Evolutionary conservation across 257 asterid species (phyloP).

Genomic region (Ocimum tenuiflorum): DNA sequence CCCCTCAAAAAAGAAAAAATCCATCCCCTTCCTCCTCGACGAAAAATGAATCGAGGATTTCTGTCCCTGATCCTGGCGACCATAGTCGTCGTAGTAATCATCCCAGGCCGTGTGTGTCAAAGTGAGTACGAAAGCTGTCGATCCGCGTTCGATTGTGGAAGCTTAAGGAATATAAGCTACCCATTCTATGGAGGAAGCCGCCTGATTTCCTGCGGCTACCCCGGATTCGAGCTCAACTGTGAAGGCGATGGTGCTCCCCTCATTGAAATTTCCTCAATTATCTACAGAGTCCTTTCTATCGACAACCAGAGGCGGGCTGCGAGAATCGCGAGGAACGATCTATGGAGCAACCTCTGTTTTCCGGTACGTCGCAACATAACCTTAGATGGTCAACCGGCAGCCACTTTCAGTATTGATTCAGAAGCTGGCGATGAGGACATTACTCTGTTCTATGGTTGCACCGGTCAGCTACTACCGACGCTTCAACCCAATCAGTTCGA

Average conservation of each 20-base stretch:
- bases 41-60: conserved; percentile 24
- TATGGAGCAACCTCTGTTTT: conserved; percentile 26
- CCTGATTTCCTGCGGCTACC: conserved; percentile 41
- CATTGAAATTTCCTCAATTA: background rate
- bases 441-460: conserved; percentile 43
- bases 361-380: conserved; percentile 4
- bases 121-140: conserved; percentile 21
- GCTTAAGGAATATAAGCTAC: conserved; percentile 10
- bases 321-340: conserved; percentile 39
- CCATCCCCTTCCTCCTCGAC: background rate
- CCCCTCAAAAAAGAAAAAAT: no score
- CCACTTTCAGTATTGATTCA: conserved; percentile 13
- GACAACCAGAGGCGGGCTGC: background rate
- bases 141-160: conserved; percentile 24
- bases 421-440: conserved; percentile 21
- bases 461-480: accelerated
- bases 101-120: conserved; percentile 29
- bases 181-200: conserved; percentile 52
- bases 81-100: conserved; percentile 10
- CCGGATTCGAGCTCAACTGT: conserved; percentile 47
- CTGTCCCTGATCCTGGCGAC: background rate
- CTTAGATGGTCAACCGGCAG: conserved; percentile 15
- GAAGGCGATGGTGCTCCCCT: no score
- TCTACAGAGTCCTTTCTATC: conserved; percentile 22
- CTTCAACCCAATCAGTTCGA: background rate